A percentile compares a stretch with the other conserved stretches of the same genome.
phyloP scores from a whole-genome alignment of 2,329 filamentous ascomycete species.

The Pseudocercospora vitis region DNA sequence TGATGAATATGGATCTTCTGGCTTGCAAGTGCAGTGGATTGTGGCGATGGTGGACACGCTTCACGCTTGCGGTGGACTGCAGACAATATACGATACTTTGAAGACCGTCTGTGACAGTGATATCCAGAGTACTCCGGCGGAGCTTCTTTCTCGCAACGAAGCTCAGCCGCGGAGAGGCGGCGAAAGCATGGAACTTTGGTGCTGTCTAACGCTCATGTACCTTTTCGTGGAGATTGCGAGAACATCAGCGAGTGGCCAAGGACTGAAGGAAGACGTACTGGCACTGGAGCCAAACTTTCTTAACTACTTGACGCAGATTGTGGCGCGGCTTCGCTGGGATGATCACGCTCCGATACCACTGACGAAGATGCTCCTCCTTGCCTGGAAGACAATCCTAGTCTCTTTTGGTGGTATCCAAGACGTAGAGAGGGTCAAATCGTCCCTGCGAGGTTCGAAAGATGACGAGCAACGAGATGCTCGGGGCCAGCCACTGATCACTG shows the following conservation, averaged over 20 bases:
- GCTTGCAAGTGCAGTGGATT: constrained; percentile 47
- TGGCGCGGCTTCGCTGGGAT: constrained; percentile 56
- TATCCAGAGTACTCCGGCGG: constrained; percentile 26
- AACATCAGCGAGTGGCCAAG: constrained; percentile 30
- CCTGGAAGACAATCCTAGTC: constrained; percentile 90
- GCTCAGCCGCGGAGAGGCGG: constrained; percentile 30
- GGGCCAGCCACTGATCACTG: constrained; percentile 78
- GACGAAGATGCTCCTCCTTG: constrained; percentile 61
- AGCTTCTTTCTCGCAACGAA: constrained; percentile 30
- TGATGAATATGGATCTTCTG: constrained; percentile 38
- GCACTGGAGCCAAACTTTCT: constrained; percentile 61
- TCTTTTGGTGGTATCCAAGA: constrained; percentile 78
- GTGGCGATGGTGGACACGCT: constrained; percentile 46
- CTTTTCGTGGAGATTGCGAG: constrained; percentile 50
- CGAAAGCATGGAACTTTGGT: constrained; percentile 48
- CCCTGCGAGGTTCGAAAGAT: constrained; percentile 60
- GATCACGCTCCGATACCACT: constrained; percentile 60
- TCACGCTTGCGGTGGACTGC: constrained; percentile 43
- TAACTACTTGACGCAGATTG: constrained; percentile 67
- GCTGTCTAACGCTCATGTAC: constrained; percentile 51
- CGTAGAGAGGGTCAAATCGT: constrained; percentile 70
- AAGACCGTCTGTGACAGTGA: constrained; percentile 35
- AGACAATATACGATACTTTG: constrained; percentile 43
- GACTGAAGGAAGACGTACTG: constrained; percentile 37
- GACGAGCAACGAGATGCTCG: constrained; percentile 59